Evolutionary conservation across 2,329 filamentous ascomycete genomes (phyloP), one percentile per base, ranked within the genome.

Genomic region (Fusarium sp.): DNA sequence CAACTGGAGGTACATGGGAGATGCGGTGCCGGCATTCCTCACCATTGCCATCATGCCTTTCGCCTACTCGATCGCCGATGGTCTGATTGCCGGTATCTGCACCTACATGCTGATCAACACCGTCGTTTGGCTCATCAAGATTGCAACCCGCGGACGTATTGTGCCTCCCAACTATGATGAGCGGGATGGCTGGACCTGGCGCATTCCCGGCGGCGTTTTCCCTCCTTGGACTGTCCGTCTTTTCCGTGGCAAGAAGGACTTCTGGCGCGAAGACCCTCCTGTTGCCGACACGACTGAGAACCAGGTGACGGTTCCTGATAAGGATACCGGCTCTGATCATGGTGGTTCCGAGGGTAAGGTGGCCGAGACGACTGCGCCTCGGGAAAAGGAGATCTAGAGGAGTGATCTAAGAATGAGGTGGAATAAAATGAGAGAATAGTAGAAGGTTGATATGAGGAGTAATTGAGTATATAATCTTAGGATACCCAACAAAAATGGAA

Each of bases 31-130:
- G 0, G 94, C 95, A 4, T 97, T 97, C 84, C 85, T 97, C 38
- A 95, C 93, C 60, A 93, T 97, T 72, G 90, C 92, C 66, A 85
- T 95, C 70, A 97, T 97, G 95, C 94, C 95, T 0, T 97, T 97
- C 84, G 95, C 93, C 2, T 97, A 97, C 86, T 94, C 91, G 45
- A 97, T 97, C 79, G 94, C 95, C 14, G 94, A 97, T 79, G 95
- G 95, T 57, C 87, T 97, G 17, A 97, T 97, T 76, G 93, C 90
- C 2, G 94, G 94, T 62, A 93, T 97, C 78, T 87, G 92, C 78
- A 90, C 90, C 43, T 97, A 97, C 82, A 92, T 92, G 52, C 80
- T 93, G 72, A 88, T 97, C 83, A 97, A 97, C 83, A 89, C 87
- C 0, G 79, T 88, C 14, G 91, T 94, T 14, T 95, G 90, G 89